Percentiles rank a stretch among this genome's conserved stretches.
phyloP scores from a whole-genome alignment of 2,329 filamentous ascomycete species.

The Chaetomium globosum region DNA sequence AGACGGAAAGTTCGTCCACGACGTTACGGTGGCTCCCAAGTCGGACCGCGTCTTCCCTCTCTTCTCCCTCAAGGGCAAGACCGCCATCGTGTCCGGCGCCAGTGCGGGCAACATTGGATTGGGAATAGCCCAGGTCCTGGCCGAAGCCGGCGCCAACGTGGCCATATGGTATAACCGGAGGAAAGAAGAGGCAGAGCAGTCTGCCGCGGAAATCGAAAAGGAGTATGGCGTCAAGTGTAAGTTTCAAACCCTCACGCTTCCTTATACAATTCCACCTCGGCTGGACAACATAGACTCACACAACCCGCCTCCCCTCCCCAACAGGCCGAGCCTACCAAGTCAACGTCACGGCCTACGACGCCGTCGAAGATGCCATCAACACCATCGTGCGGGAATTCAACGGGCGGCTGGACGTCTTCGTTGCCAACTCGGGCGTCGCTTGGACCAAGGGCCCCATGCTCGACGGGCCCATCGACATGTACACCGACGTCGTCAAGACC shows the following conservation, averaged over 20 bases:
- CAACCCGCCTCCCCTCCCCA: neutral
- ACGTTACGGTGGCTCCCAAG: slow-evolving; percentile 55
- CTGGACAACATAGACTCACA: neutral
- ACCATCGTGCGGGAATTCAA: slow-evolving; percentile 67
- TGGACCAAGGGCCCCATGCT: slow-evolving; percentile 72
- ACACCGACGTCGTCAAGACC: slow-evolving; percentile 67
- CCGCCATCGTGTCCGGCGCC: slow-evolving; percentile 69
- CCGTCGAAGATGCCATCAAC: slow-evolving; percentile 55
- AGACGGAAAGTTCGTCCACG: slow-evolving; percentile 58
- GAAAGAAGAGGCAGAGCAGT: slow-evolving; percentile 62
- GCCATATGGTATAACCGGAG: slow-evolving; percentile 75
- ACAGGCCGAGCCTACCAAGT: slow-evolving; percentile 64
- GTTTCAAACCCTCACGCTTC: slow-evolving; percentile 35
- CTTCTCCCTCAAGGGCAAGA: slow-evolving; percentile 70
- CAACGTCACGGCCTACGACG: slow-evolving; percentile 58
- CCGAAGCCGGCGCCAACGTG: slow-evolving; percentile 72
- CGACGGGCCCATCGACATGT: slow-evolving; percentile 65
- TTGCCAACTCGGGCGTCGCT: slow-evolving; percentile 76
- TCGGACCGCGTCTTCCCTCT: slow-evolving; percentile 61
- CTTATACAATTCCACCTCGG: neutral
- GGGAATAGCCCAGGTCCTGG: slow-evolving; percentile 63
- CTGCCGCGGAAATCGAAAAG: slow-evolving; percentile 65
- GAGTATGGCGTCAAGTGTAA: slow-evolving; percentile 69
- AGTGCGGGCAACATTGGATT: slow-evolving; percentile 66
- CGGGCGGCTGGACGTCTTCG: slow-evolving; percentile 74